Base-by-base conservation (phyloP, 805 yeast species). In the Pichia membranifaciens region DNA sequence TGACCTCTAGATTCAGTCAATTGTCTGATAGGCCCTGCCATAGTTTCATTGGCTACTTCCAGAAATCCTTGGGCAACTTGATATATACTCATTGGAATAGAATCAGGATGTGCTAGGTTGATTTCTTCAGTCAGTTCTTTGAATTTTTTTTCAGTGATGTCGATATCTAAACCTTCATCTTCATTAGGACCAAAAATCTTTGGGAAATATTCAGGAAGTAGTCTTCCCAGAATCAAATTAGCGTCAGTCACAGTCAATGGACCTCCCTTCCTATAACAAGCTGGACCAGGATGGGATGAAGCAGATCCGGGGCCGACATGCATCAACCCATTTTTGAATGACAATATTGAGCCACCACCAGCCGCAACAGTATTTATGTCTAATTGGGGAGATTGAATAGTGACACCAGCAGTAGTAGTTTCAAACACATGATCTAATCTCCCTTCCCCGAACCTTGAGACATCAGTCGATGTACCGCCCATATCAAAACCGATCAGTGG, bases 381-480 rank as follows among this genome's bases (percentile, higher is more conserved):
- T 44, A 87, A 67, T 59, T 87, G 96, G 2, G 95, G 95, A 13
- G 93, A 81, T 55, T 84, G 93, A 45, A 87, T 82, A 2, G 85
- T 82, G 42, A 87, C 81, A 20, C 91, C 91, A 3, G 95, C 95
- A 9, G 89, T 84, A 2, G 83, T 76, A 3, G 90, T 84, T 62
- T 87, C 95, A 61, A 87, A 85, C n/a, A 85, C 85, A 60, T 84
- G 91, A 51, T 84, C 90, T 28, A 79, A 73, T 40, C 75, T 72
- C 2, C 91, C 91, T 22, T 61, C 65, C 40, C 81, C 81, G 58
- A 69, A 87, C 52, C 95, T 71, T 4, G 88, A 80, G 4, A 85
- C 90, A 67, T 87, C 95, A 1, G 95, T 87, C 1, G 91, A 83
- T 1, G 96, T 87, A 41, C 96, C 96, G 43, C 96, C 96, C 90